Base-by-base conservation (phyloP, 2,329 filamentous ascomycete genomes). In the Dactylonectria macrodidyma region DNA sequence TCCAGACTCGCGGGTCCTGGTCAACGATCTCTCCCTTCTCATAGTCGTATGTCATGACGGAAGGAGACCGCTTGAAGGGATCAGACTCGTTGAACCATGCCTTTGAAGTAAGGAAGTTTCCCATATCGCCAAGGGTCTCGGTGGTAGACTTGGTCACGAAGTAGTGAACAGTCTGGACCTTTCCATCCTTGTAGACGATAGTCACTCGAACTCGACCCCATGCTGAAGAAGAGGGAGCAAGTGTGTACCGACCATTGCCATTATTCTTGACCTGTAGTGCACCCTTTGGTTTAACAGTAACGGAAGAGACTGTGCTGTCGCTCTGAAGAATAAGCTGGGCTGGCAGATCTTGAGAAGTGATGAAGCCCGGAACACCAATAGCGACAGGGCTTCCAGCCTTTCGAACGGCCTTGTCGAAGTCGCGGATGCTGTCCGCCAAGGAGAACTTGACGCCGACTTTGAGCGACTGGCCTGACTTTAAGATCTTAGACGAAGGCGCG, bases 11-110 rank as follows among this genome's bases (percentile, higher is more conserved):
- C 1, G 80, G 64, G 38, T 87, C 84, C 58, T 86, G 85, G 34
- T 79, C 76, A 3, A 87, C 84, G 26, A 82, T 81, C 8, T 79
- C 70, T 6, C 77, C 75, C 3, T 70, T 83, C 77, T 83, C 88
- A 74, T 78, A 85, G 71, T 91, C 88, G 68, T 89, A 90, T 0
- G 84, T 85, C 78, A 90, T 86, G 65, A 89, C 81, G 0, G 88
- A 90, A 0, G 87, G 85, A 0, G 84, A 82, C 34, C 89, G 82
- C 1, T 82, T 77, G 68, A 90, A 90, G 0, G 86, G 85, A 63
- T 90, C 89, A 0, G 80, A 80, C 59, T 88, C 76, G 5, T 80
- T 84, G 76, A 84, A 89, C 81, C 84, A 88, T 52, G 87, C 84
- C 2, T 84, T 78, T 0, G 84, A 88, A 1, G 85, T 86, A n/a